Conservation (phyloP, 2,329 filamentous ascomycete species). For the Penicillium sclerotigenum region DNA sequence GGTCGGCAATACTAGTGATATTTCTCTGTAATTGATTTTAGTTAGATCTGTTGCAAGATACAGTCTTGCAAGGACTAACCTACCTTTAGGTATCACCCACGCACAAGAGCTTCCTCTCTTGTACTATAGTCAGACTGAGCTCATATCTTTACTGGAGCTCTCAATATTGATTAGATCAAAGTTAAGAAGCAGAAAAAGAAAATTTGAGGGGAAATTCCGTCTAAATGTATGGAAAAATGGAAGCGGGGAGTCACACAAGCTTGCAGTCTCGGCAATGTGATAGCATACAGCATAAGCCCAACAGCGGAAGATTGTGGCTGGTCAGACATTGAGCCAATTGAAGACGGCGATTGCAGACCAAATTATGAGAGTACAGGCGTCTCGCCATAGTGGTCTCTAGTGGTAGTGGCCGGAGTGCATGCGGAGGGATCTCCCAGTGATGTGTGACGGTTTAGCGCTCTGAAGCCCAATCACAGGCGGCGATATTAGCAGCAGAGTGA, state of each 20-base stretch:
- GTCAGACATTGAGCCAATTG: slow-evolving; percentile 13
- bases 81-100: background rate
- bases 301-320: slow-evolving; percentile 3
- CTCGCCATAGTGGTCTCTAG: slow-evolving; percentile 5
- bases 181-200: background rate
- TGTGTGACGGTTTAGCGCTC: slow-evolving; percentile 22
- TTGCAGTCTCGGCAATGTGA: slow-evolving; percentile 9
- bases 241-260: slow-evolving; percentile 16
- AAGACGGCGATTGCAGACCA: background rate
- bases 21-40: background rate
- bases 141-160: slow-evolving; percentile 8
- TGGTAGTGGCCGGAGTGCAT: background rate
- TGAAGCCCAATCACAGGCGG: slow-evolving; percentile 14
- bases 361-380: slow-evolving; percentile 6
- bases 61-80: background rate
- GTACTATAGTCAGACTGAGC: slow-evolving; percentile 6
- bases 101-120: slow-evolving; percentile 5
- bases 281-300: slow-evolving; percentile 14
- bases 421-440: slow-evolving; percentile 9
- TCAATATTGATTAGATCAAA: background rate
- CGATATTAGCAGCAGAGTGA: slow-evolving; percentile 14
- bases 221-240: slow-evolving; percentile 16
- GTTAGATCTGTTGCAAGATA: background rate
- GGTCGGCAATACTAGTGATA: background rate
- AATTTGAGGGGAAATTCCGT: slow-evolving; percentile 1